These are phyloP conservation scores for Fraxinus baroniana DNA, from an alignment of 305 asterid genomes.

Conservation along the genomic window DNA sequence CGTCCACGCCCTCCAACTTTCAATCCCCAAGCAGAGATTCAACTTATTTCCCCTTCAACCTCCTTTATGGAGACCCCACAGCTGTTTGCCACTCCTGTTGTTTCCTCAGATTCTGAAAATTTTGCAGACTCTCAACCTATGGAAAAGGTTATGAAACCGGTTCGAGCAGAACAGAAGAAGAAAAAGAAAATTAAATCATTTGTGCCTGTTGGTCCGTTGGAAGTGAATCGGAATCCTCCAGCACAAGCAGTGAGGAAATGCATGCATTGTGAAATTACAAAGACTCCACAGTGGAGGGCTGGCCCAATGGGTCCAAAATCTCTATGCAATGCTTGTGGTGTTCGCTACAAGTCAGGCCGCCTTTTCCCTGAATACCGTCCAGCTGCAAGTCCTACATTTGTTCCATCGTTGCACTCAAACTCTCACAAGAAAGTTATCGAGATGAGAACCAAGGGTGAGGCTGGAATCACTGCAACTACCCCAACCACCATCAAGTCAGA, in stretches of 20 bases:
- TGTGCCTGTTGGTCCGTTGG: slow-evolving; percentile 25
- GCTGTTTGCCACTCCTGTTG: background rate
- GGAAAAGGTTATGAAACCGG: slow-evolving; percentile 30
- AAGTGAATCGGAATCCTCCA: slow-evolving; percentile 20
- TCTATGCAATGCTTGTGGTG: slow-evolving; percentile 87
- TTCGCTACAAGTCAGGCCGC: slow-evolving; percentile 88
- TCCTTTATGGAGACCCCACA: slow-evolving; percentile 38
- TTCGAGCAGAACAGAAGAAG: slow-evolving; percentile 42
- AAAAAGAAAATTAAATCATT: slow-evolving; percentile 55
- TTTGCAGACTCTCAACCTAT: slow-evolving; percentile 45
- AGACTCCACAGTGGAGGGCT: slow-evolving; percentile 91
- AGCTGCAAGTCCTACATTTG: slow-evolving; percentile 89
- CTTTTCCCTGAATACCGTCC: slow-evolving; percentile 91
- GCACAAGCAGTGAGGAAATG: slow-evolving; percentile 60
- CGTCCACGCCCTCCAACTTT: slow-evolving; percentile 84
- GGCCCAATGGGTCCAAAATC: slow-evolving; percentile 87
- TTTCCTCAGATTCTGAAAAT: slow-evolving; percentile 30
- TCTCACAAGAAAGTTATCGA: slow-evolving; percentile 90
- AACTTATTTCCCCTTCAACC: slow-evolving; percentile 48
- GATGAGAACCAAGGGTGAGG: slow-evolving; percentile 57
- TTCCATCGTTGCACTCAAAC: slow-evolving; percentile 80
- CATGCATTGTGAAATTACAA: slow-evolving; percentile 79
- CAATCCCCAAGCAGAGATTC: slow-evolving; percentile 57
- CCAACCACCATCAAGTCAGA: slow-evolving; percentile 31
- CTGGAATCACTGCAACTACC: background rate